These are phyloP conservation scores for Stemphylium beticola DNA, from an alignment of 2,329 filamentous ascomycete species.

Conservation along the genomic window DNA sequence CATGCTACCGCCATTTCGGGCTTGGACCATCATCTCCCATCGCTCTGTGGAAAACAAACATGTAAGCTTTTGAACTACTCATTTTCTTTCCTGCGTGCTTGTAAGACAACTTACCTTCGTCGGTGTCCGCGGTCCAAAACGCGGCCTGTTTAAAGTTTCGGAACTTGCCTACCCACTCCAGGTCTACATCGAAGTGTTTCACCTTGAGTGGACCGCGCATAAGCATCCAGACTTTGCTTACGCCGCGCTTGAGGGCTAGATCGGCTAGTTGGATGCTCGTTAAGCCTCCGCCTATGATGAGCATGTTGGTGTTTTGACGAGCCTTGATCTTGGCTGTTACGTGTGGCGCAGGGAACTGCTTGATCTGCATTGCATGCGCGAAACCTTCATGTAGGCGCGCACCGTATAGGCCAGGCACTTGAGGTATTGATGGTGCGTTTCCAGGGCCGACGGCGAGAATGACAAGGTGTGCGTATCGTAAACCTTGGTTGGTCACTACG, in stretches of 20 bases:
- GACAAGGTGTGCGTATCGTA: constrained; percentile 66
- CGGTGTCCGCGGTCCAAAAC: constrained; percentile 78
- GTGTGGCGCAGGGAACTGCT: constrained; percentile 61
- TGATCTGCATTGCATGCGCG: constrained; percentile 70
- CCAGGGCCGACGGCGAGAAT: constrained; percentile 75
- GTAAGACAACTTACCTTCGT: constrained; percentile 55
- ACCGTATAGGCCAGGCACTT: constrained; percentile 50
- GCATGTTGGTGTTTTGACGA: constrained; percentile 60
- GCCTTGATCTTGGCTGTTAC: constrained; percentile 61
- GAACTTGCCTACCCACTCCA: constrained; percentile 84
- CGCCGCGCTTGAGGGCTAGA: constrained; percentile 67
- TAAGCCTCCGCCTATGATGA: constrained; percentile 77
- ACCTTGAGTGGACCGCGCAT: constrained; percentile 68
- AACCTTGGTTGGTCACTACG: constrained; percentile 61
- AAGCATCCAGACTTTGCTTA: constrained; percentile 72
- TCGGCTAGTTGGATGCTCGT: constrained; percentile 78
- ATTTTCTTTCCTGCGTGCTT: no score
- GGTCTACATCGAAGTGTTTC: constrained; percentile 78
- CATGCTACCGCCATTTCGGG: constrained; percentile 78
- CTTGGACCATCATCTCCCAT: constrained; percentile 67
- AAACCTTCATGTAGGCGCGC: constrained; percentile 54
- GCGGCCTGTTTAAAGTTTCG: constrained; percentile 76
- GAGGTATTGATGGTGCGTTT: constrained; percentile 58
- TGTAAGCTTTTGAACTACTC: not conserved
- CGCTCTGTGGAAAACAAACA: constrained; percentile 56